Conservation (phyloP, 495 filamentous ascomycete species). For the Mycothermus thermophilus region DNA sequence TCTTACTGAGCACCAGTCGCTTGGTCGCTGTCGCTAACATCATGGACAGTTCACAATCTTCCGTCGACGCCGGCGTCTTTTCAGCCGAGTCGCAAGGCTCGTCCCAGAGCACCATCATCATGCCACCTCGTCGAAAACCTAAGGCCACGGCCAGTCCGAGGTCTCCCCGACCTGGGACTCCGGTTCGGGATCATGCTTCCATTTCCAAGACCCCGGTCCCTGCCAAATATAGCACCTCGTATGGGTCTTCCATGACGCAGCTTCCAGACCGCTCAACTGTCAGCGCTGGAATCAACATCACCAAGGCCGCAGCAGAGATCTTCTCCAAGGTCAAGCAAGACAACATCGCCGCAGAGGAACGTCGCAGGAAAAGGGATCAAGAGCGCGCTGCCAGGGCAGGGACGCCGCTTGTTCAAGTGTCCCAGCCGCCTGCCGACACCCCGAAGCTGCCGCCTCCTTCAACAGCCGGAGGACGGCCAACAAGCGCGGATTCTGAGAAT, state of each 20-base stretch:
- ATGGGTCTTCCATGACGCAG: conserved; percentile 17
- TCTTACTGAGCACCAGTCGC: too few relatives aligned
- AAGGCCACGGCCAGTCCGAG: too few relatives aligned
- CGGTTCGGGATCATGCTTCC: not conserved
- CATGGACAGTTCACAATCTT: too few relatives aligned
- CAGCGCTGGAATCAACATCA: conserved; percentile 7
- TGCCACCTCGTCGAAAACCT: too few relatives aligned
- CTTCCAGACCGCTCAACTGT: conserved; percentile 9
- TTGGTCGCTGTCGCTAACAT: too few relatives aligned
- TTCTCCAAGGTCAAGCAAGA: conserved; percentile 9
- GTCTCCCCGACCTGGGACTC: too few relatives aligned
- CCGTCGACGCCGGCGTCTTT: too few relatives aligned
- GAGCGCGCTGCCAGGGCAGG: not conserved
- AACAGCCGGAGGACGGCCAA: too few relatives aligned
- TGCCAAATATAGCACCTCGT: conserved; percentile 19
- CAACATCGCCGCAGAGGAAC: conserved; percentile 8
- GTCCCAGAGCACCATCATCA: too few relatives aligned
- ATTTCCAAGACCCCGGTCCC: too few relatives aligned
- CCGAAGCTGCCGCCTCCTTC: too few relatives aligned
- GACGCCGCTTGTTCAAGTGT: not conserved
- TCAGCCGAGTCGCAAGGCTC: too few relatives aligned
- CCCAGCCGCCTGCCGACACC: not conserved
- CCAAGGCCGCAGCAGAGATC: conserved; percentile 8
- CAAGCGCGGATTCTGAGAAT: not conserved
- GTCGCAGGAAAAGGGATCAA: not conserved